Evolutionary conservation across 345 rosid species (phyloP).

Genomic region (Iberis pinnata): DNA sequence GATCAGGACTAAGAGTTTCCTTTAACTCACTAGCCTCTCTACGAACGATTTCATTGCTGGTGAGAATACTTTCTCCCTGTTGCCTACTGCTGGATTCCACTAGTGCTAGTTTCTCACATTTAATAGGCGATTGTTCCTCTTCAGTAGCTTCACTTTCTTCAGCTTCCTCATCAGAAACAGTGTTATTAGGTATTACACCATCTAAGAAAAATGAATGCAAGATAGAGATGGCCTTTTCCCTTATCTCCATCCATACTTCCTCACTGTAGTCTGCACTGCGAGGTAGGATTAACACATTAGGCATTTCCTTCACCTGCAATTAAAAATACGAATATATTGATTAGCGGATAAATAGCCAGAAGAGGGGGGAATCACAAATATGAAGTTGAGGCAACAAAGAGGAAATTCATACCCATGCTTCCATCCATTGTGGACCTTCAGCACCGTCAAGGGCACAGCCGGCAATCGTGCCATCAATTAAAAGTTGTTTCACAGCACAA

Average conservation of each 20-base stretch:
- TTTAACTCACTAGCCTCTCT: slow-evolving; percentile 40
- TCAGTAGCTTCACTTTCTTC: slow-evolving; percentile 56
- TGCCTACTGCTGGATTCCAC: slow-evolving; percentile 46
- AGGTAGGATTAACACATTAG: slow-evolving; percentile 92
- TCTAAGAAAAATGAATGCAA: slow-evolving; percentile 77
- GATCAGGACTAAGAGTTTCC: slow-evolving; percentile 51
- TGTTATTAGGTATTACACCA: slow-evolving; percentile 63
- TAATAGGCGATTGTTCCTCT: slow-evolving; percentile 37
- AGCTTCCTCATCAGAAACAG: slow-evolving; percentile 72
- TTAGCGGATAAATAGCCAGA: not conserved
- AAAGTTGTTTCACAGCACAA: slow-evolving; percentile 83
- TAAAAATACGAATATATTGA: not conserved
- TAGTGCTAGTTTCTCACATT: slow-evolving; percentile 37
- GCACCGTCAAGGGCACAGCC: slow-evolving; percentile 98
- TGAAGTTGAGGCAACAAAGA: not conserved
- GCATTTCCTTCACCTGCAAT: slow-evolving; percentile 93
- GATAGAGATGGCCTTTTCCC: slow-evolving; percentile 83
- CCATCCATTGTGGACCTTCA: slow-evolving; percentile 99
- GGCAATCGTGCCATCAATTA: slow-evolving; percentile 91
- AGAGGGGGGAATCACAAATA: not conserved
- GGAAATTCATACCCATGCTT: slow-evolving; percentile 83
- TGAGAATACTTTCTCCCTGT: slow-evolving; percentile 40
- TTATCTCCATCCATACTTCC: slow-evolving; percentile 98
- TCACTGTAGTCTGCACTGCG: slow-evolving; percentile 99
- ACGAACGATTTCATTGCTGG: slow-evolving; percentile 46